Conservation (phyloP, 2,329 filamentous ascomycete species). For the Aureobasidium leucospermi region DNA sequence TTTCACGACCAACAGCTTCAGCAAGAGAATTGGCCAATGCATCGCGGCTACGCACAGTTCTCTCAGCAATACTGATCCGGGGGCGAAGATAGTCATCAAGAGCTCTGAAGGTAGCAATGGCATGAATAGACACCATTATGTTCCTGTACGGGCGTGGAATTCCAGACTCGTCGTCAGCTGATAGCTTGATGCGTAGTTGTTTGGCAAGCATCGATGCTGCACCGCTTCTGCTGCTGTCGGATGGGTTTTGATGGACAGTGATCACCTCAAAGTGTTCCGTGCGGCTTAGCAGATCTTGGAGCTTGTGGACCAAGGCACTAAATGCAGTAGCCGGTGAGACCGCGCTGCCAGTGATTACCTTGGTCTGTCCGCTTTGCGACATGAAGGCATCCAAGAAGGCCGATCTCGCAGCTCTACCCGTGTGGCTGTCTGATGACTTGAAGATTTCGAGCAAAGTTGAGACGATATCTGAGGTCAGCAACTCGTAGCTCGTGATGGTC, state of each 20-base stretch:
- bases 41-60: conserved; percentile 52
- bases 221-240: conserved; percentile 83
- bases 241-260: conserved; percentile 86
- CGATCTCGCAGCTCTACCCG: conserved; percentile 58
- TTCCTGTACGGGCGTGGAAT: conserved; percentile 83
- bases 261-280: conserved; percentile 97
- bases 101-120: conserved; percentile 95
- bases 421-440: conserved; percentile 56
- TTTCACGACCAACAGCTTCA: conserved; percentile 31
- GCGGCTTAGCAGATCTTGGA: conserved; percentile 91
- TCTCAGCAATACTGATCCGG: conserved; percentile 73
- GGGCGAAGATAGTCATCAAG: conserved; percentile 93
- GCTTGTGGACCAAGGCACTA: conserved; percentile 82
- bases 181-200: conserved; percentile 80
- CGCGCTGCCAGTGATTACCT: conserved; percentile 56
- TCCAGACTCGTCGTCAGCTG: conserved; percentile 83
- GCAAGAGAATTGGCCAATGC: conserved; percentile 64
- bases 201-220: conserved; percentile 95
- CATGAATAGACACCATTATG: conserved; percentile 97
- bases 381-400: conserved; percentile 91
- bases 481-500: conserved; percentile 90
- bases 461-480: conserved; percentile 85
- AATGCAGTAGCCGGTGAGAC: conserved; percentile 76
- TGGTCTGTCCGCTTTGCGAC: conserved; percentile 56
- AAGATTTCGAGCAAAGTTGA: conserved; percentile 76